phyloP scores from a whole-genome alignment of 208 protist species.

The Acanthamoeba triangularis region DNA sequence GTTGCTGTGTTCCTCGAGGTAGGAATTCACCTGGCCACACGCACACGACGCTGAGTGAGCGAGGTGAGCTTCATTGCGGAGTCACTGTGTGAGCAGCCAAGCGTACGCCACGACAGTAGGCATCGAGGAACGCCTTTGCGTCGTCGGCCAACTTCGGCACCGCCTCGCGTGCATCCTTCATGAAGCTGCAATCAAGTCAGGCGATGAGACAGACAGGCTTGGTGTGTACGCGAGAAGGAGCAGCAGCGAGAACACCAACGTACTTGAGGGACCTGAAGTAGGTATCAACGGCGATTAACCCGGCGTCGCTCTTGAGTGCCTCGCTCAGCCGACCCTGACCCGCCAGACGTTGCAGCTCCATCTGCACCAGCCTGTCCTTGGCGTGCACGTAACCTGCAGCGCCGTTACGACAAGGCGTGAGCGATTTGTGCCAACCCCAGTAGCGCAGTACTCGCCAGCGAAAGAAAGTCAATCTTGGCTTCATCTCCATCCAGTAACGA shows the following conservation, averaged over 20 bases:
- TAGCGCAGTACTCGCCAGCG: no score
- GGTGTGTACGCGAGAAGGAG: neutral
- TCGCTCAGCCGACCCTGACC: slow-evolving; percentile 46
- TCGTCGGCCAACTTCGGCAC: neutral
- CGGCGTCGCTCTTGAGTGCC: neutral
- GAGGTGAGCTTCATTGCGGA: no score
- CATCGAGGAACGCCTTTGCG: neutral
- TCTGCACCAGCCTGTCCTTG: slow-evolving; percentile 50
- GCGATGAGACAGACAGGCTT: neutral
- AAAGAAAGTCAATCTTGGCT: neutral
- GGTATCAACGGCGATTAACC: neutral
- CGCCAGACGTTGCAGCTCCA: slow-evolving; percentile 45
- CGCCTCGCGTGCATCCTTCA: slow-evolving; percentile 4
- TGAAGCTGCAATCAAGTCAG: neutral
- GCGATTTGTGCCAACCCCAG: no score
- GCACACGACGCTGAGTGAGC: neutral
- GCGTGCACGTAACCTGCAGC: slow-evolving; percentile 59
- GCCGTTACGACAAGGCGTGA: neutral
- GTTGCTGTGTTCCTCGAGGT: neutral
- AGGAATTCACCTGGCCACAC: neutral
- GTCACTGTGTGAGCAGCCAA: neutral
- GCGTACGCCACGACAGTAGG: neutral
- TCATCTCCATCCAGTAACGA: neutral
- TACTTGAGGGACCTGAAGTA: slow-evolving; percentile 65
- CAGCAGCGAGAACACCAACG: neutral